A percentile compares a stretch with the other conserved stretches of the same genome.
These are phyloP conservation scores for Penicillium pulvis DNA, from an alignment of 495 filamentous ascomycete species.

Conservation along the genomic window DNA sequence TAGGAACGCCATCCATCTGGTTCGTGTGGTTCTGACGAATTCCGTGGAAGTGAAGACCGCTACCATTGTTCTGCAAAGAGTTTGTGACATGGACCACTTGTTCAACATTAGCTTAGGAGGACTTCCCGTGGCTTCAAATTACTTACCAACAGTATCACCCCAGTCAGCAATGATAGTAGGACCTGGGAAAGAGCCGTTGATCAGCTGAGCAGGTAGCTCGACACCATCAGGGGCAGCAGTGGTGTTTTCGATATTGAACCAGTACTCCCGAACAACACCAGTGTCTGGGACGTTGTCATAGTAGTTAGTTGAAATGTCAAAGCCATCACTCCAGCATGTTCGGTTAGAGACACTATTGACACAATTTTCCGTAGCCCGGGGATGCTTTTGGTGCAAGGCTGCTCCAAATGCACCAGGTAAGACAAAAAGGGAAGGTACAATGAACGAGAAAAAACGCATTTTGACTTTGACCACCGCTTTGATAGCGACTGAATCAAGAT, in stretches of 20 bases:
- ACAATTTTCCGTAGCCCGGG: constrained; percentile 1
- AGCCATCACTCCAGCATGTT: constrained; percentile 17
- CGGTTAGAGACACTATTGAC: constrained; percentile 14
- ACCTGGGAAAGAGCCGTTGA: constrained; percentile 69
- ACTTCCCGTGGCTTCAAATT: background rate
- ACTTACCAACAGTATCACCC: constrained; percentile 53
- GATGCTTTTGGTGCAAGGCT: background rate
- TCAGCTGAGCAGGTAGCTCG: constrained; percentile 76
- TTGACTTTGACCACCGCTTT: background rate
- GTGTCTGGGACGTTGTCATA: constrained; percentile 41
- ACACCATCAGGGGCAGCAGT: constrained; percentile 72
- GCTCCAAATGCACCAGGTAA: background rate
- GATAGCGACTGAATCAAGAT: background rate
- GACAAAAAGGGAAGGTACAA: constrained; percentile 9
- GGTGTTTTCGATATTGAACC: constrained; percentile 41
- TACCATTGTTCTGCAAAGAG: constrained; percentile 65
- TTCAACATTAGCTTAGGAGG: constrained; percentile 25
- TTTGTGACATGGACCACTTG: constrained; percentile 72
- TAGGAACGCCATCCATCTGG: constrained; percentile 64
- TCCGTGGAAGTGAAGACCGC: constrained; percentile 55
- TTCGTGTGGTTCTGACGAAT: constrained; percentile 53
- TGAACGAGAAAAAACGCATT: constrained; percentile 8
- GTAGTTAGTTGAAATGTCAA: constrained; percentile 45
- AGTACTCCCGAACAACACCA: constrained; percentile 37
- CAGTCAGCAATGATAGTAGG: constrained; percentile 62